Percentiles rank a stretch among this genome's conserved stretches.
These are phyloP conservation scores for Trypanosoma avium DNA, from an alignment of 208 protist species.

Conservation along the genomic window DNA sequence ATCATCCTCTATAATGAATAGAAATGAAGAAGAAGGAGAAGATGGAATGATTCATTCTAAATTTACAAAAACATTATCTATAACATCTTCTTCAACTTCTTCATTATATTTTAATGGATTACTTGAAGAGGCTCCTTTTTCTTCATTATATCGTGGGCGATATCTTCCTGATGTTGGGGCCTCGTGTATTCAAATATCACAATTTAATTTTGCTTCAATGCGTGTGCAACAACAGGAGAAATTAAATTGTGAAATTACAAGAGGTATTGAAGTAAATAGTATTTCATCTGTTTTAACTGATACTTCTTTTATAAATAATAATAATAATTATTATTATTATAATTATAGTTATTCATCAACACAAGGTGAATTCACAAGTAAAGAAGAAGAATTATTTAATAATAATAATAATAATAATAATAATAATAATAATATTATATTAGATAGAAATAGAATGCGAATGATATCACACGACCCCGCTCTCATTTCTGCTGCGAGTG, in stretches of 20 bases:
- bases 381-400: too few relatives aligned
- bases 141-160: slow-evolving; percentile 27
- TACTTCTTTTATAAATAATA: too few relatives aligned
- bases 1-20: background rate
- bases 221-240: slow-evolving; percentile 22
- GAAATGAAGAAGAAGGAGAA: background rate
- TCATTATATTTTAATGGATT: slow-evolving; percentile 24
- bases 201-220: slow-evolving; percentile 35
- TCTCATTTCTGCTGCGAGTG: slow-evolving; percentile 10
- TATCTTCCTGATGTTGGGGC: slow-evolving; percentile 34
- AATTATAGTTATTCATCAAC: too few relatives aligned
- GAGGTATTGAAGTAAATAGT: slow-evolving; percentile 1
- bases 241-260: too few relatives aligned
- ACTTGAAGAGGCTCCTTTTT: slow-evolving; percentile 26
- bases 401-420: background rate
- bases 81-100: too few relatives aligned
- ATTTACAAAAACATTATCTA: too few relatives aligned
- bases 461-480: slow-evolving; percentile 20
- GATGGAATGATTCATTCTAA: slow-evolving; percentile 6
- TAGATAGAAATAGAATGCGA: slow-evolving; percentile 29
- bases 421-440: background rate
- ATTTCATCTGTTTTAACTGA: too few relatives aligned
- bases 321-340: too few relatives aligned
- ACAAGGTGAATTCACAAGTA: too few relatives aligned
- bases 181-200: slow-evolving; percentile 50